These are phyloP conservation scores for Dioscorea zingiberensis DNA, from an alignment of 106 monocot species.

Conservation along the genomic window DNA sequence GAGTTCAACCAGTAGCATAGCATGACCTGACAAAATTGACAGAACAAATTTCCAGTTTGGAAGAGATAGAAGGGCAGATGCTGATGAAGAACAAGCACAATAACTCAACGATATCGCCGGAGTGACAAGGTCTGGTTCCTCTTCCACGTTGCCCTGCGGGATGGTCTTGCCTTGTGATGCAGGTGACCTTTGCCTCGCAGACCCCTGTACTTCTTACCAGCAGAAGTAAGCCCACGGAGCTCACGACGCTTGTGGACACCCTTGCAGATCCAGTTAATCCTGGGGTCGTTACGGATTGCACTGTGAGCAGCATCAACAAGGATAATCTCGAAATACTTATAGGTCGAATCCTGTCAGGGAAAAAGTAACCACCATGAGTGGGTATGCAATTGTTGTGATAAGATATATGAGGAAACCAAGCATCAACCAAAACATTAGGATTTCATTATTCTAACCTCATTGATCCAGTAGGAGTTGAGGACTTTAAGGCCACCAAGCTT, in stretches of 20 bases:
- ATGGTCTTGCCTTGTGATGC: slow-evolving; percentile 56
- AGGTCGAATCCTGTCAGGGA: slow-evolving; percentile 46
- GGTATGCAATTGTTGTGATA: background rate
- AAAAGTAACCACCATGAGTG: background rate
- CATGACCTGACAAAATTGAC: too few species aligned
- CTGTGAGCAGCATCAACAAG: slow-evolving; percentile 63
- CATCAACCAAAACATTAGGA: background rate
- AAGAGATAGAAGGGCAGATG: too few species aligned
- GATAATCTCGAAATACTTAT: slow-evolving; percentile 65
- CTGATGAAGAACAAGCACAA: too few species aligned
- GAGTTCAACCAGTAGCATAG: too few species aligned
- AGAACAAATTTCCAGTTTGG: too few species aligned
- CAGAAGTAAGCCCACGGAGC: slow-evolving; percentile 47
- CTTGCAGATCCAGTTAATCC: slow-evolving; percentile 68
- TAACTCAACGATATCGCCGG: slow-evolving; percentile 51
- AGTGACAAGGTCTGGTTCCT: slow-evolving; percentile 69
- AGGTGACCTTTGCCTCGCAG: slow-evolving; percentile 48
- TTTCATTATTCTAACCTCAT: slow-evolving; percentile 27
- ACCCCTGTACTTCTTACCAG: slow-evolving; percentile 52
- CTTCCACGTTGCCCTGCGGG: slow-evolving; percentile 75
- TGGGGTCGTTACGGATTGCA: slow-evolving; percentile 56
- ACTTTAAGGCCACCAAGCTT: slow-evolving; percentile 60
- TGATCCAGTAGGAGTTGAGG: slow-evolving; percentile 73
- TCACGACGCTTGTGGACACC: slow-evolving; percentile 61
- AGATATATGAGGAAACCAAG: too few species aligned